These are phyloP conservation scores for Cercospora sp. DNA, from an alignment of 2,329 filamentous ascomycete species.

Conservation along the genomic window DNA sequence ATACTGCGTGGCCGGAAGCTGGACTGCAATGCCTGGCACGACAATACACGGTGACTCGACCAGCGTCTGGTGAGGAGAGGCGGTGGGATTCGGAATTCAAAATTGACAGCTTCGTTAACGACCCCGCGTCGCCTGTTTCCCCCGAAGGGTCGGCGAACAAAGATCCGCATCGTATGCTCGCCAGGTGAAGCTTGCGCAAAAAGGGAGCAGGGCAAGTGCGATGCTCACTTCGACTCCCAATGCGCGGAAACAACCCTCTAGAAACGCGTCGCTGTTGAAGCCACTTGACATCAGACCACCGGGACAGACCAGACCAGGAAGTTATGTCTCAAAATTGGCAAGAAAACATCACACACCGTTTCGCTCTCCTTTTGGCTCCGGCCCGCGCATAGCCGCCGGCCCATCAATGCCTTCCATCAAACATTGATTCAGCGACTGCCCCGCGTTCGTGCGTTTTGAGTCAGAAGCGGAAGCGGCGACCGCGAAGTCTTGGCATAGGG, in stretches of 20 bases:
- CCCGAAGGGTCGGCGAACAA: constrained; percentile 11
- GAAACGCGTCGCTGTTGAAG: neutral
- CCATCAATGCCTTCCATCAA: too few species aligned
- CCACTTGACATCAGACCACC: neutral
- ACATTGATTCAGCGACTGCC: too few species aligned
- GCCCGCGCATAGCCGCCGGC: too few species aligned
- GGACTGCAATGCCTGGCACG: neutral
- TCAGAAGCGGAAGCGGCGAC: too few species aligned
- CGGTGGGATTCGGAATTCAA: constrained; percentile 10
- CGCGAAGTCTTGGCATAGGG: too few species aligned
- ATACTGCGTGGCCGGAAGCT: neutral
- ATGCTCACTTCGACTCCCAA: neutral
- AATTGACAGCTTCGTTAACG: neutral
- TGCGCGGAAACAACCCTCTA: neutral
- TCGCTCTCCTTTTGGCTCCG: neutral
- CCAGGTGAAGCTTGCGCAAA: neutral
- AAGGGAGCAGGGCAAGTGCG: neutral
- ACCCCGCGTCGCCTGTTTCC: constrained; percentile 11
- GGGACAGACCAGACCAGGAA: neutral
- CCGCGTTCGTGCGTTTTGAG: too few species aligned
- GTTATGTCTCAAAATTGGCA: neutral
- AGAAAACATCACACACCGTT: neutral
- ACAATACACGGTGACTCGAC: neutral
- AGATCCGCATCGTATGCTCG: constrained; percentile 8
- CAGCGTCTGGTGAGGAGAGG: constrained; percentile 3